Base-by-base conservation (phyloP, 352 stramenopile genomes). In the Phytophthora palmivora region DNA sequence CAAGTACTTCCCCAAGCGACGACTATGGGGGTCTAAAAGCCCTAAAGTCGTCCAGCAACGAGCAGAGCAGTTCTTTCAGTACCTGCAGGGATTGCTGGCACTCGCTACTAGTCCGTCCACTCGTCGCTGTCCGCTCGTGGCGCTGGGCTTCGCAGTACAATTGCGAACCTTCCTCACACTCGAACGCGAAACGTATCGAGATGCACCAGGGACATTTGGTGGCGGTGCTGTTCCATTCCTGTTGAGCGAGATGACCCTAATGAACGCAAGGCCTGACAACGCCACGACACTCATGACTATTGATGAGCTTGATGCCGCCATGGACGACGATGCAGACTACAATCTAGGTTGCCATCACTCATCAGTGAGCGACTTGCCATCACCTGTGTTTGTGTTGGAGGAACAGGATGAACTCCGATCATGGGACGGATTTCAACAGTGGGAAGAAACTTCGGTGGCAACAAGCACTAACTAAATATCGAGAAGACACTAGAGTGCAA, bases 121-220 rank as follows among this genome's bases (percentile, higher is more conserved):
- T 19, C 84, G 82, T 48, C 79, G 74, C 50, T 93, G 84, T 57
- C 70, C 67, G 9, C 70, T 88, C 11, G 73, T 93, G 33, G 57
- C 73, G 24, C 50, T 76, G 36, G 67, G 72, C 43, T 87, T 88
- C 37, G 70, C 73, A 12, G 66, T 84, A 21, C 79, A 89, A 43
- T 42, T 90, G 21, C 70, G 82, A 10, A 81, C 64, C 7, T 93
- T 93, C 55, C 49, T 93, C 16, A 88, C 77, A 9, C 74, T 70
- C 15, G 84, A 87, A 24, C 66, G 65, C 19, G 73, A 78, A 44
- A 67, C 67, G 11, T 87, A 78, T 66, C 66, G 64, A 16, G 63
- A 66, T 14, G 76, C 82, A 32, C 69, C 74, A 0, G 77, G 67
- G 4, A 55, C 67, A 11, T 69, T 69, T 24, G 71, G 69, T 19